Base-by-base conservation (phyloP, 2,329 filamentous ascomycete species). In the Diaporthe australafricana region DNA sequence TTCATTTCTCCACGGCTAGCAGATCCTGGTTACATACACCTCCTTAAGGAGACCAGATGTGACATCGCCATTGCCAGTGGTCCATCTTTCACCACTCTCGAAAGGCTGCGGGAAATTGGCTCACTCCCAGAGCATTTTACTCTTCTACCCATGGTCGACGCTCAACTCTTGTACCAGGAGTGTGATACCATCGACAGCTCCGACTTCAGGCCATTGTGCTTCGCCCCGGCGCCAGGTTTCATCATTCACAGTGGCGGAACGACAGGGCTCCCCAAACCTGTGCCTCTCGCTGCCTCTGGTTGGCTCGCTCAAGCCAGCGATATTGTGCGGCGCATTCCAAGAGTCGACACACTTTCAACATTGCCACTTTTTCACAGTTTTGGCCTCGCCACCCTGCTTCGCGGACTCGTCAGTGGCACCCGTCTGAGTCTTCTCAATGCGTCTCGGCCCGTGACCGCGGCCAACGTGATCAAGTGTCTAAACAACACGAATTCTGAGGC, bases 241-340 rank as follows among this genome's bases (percentile, higher is more conserved):
- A 69, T 50, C 11, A 69, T 69, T 11, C 66, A 69, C 40, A 69
- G 66, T 40, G 66, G 66, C n/a, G 66, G 66, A 17, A 69, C 66
- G 32, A 69, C 66, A 22, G 66, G 66, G 17, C 66, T 69, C 8
- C 66, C 66, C 14, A 69, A 69, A 53, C 66, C 66, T n/a, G 66
- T 69, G 12, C 66, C 66, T 9, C 40, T 69, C 17, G 25, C 53
- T 20, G 66, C 52, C 12, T 69, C 66, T 14, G 52, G 52, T 25
- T 69, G 66, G 66, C 66, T 69, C 14, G n/a, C 45, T 7, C 66
- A 69, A n/a, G 66, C 66, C 66, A 32, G 40, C 35, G 52, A 57
- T 12, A 69, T 69, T 14, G 53, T 69, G 35, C 14, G 66, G 35
- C 66, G 66, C 27, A 69, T 57, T 6, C 66, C 66, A 14, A 42